Conservation (phyloP, 1,139 yeast genomes). For the Pichia sp. region DNA sequence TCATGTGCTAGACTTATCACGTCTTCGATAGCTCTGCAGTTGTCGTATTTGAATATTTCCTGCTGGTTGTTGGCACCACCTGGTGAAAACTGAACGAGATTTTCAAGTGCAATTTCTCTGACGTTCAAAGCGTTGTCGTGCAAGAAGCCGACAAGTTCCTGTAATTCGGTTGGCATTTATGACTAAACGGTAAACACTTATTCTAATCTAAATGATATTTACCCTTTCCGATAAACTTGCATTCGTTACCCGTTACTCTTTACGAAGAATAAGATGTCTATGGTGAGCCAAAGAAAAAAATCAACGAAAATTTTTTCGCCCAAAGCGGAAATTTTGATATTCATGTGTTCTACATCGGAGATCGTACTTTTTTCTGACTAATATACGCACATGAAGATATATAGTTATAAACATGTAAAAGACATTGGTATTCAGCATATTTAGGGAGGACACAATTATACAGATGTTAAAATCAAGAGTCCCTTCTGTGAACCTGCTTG, state of each 20-base stretch:
- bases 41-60: constrained; percentile 62
- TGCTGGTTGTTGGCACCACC: constrained; percentile 42
- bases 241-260: no score
- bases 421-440: not conserved
- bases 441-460: no score
- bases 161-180: constrained; percentile 21
- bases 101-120: constrained; percentile 79
- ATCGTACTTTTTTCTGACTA: not conserved
- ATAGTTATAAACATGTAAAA: not conserved
- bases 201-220: no score
- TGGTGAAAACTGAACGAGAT: constrained; percentile 76
- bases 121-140: constrained; percentile 83
- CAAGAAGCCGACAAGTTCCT: constrained; percentile 58
- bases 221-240: no score
- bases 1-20: constrained; percentile 52
- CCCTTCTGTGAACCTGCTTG: constrained; percentile 26
- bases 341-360: not conserved
- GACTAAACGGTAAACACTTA: no score
- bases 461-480: not conserved
- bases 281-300: not conserved
- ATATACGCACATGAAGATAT: not conserved
- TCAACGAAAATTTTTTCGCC: not conserved
- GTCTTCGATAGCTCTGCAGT: constrained; percentile 70
- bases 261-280: no score
- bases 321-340: constrained; percentile 1